Evolutionary conservation across 495 filamentous ascomycete genomes (phyloP), one percentile per base, ranked within the genome.

Genomic region (Xylaria palmicola): DNA sequence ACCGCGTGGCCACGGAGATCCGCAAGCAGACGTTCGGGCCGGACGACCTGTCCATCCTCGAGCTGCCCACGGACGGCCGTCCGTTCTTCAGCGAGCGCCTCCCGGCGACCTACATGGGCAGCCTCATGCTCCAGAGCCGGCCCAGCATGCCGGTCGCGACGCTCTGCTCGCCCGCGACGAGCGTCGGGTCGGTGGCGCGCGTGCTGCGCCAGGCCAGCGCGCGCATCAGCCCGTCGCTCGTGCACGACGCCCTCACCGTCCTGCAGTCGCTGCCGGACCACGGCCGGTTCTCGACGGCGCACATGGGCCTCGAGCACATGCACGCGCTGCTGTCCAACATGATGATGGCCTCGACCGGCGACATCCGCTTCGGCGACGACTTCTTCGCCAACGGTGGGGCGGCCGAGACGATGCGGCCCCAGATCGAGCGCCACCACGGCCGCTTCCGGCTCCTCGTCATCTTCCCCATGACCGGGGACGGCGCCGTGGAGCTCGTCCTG

Each of bases 101-200:
- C 32, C 72, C 72, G 29, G 55, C 61, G 32, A 64, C 71, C 6
- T 74, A 74, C 56, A 72, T 73, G 72, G 72, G 72, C n/a, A 73
- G 60, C 48, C 27, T 70, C 39, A 60, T 74, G 30, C 60, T 74
- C 12, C 12, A 69, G 17, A 73, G 65, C 45, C 68, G 71, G 12
- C 24, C 64, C 20, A 56, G 10, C 32, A 73, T 74, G 68, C 45
- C 66, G 17, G 24, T 74, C 19, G 62, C 68, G 54, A 32, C 29
- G 24, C 62, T 74, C 4, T 71, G 68, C 58, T 66, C 71, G 41
- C 62, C 67, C 17, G 41, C 57, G 0, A 74, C 72, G 20, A 73
- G 64, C 45, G 57, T 74, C 53, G 68, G 59, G 7, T 40, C 43
- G 13, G 45, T 73, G 22, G 72, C 72, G 51, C 67, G 56, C 26